Percentiles rank a stretch among this genome's conserved stretches.
These are phyloP conservation scores for Lactifluus volemus DNA, from an alignment of 768 basidiomycete genomes.

Conservation along the genomic window DNA sequence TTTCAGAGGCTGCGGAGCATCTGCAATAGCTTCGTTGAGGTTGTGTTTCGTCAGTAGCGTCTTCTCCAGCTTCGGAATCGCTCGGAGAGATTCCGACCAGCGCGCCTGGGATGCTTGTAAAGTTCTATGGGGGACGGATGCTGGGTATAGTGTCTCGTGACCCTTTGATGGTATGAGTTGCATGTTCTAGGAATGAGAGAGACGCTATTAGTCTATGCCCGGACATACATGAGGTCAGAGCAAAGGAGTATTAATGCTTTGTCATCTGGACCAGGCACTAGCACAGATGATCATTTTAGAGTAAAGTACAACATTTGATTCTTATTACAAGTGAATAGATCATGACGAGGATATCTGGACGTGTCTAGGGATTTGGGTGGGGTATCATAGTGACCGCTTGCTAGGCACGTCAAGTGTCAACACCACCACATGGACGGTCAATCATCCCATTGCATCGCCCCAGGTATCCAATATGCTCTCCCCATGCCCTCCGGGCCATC, in stretches of 20 bases:
- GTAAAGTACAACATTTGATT: neutral
- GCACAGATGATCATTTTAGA: neutral
- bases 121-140: neutral
- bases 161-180: constrained; percentile 23
- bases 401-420: neutral
- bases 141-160: constrained; percentile 28
- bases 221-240: neutral
- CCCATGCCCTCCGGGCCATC: constrained; percentile 44
- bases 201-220: neutral
- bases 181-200: constrained; percentile 11
- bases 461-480: constrained; percentile 79
- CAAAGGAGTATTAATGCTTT: neutral
- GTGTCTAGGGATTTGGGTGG: neutral
- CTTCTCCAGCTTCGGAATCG: constrained; percentile 50
- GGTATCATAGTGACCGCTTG: neutral
- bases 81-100: constrained; percentile 52
- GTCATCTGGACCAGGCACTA: neutral
- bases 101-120: constrained; percentile 27
- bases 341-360: neutral
- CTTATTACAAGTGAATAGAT: neutral
- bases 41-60: constrained; percentile 38
- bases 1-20: constrained; percentile 12
- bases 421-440: constrained; percentile 24
- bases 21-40: constrained; percentile 23
- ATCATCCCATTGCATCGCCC: constrained; percentile 79